Evolutionary conservation across 768 basidiomycete species (phyloP).

Genomic region (Rhodotorula sphaerocarpa): DNA sequence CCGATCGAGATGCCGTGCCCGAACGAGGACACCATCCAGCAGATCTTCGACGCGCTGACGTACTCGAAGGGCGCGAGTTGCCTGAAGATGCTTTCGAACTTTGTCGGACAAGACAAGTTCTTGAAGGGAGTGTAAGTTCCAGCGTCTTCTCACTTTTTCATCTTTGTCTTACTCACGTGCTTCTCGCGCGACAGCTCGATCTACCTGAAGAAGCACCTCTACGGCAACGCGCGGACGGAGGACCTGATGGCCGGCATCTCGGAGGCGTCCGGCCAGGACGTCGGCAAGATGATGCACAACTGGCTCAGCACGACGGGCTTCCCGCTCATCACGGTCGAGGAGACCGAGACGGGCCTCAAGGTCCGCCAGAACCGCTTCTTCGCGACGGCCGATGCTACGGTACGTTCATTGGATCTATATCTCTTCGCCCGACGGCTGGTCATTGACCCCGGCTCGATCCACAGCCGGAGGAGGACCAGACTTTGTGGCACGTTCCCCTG

Average conservation of each 20-base stretch:
- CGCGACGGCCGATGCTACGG: constrained; percentile 49
- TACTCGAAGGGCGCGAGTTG: constrained; percentile 54
- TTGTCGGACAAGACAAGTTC: constrained; percentile 83
- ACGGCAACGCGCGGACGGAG: constrained; percentile 70
- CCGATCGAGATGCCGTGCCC: constrained; percentile 86
- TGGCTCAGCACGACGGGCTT: constrained; percentile 85
- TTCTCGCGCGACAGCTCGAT: constrained; percentile 48
- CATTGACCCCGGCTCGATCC: accelerated
- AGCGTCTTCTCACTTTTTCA: background rate
- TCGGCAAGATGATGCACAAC: constrained; percentile 73
- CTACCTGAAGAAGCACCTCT: constrained; percentile 82
- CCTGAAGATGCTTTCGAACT: constrained; percentile 83
- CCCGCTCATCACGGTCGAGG: constrained; percentile 79
- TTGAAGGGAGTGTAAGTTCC: constrained; percentile 34
- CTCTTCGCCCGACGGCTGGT: background rate
- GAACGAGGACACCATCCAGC: constrained; percentile 46
- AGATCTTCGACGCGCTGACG: background rate
- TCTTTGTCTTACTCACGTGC: background rate
- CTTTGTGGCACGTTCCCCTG: constrained; percentile 82
- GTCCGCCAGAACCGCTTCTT: constrained; percentile 88
- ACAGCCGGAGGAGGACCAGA: constrained; percentile 71
- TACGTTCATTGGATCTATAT: background rate
- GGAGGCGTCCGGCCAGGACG: constrained; percentile 62
- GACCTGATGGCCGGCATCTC: constrained; percentile 83
- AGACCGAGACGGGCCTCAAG: constrained; percentile 60